Evolutionary conservation across 169 alveolate genomes (phyloP).

Genomic region (Cryptosporidium canis): DNA sequence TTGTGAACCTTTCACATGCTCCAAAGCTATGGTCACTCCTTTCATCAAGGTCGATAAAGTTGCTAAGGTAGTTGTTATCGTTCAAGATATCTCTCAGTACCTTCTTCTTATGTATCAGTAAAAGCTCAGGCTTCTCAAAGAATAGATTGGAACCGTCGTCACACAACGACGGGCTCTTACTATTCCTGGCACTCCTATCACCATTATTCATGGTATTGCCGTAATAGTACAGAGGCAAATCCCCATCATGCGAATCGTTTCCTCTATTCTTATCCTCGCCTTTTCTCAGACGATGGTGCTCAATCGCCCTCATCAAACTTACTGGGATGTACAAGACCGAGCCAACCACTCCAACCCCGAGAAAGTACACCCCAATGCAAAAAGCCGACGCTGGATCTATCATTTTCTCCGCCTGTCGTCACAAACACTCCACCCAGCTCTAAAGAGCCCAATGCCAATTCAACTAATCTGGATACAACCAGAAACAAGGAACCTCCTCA

Average conservation of each 20-base stretch:
- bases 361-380: slow-evolving; percentile 60
- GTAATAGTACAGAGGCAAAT: neutral
- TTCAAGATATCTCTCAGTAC: slow-evolving; percentile 29
- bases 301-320: slow-evolving; percentile 67
- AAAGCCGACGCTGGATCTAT: slow-evolving; percentile 70
- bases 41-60: slow-evolving; percentile 24
- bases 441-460: too few relatives aligned
- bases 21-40: slow-evolving; percentile 21
- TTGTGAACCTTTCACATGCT: neutral
- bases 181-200: neutral
- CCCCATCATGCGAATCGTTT: neutral
- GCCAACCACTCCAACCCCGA: slow-evolving; percentile 71
- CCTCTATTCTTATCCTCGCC: neutral
- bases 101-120: slow-evolving; percentile 29
- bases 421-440: too few relatives aligned
- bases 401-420: too few relatives aligned
- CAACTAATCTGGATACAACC: too few relatives aligned
- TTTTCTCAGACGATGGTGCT: slow-evolving; percentile 3
- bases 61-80: slow-evolving; percentile 1
- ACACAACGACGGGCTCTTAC: neutral
- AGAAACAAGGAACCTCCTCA: too few relatives aligned
- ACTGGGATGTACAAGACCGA: slow-evolving; percentile 62
- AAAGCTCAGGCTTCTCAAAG: slow-evolving; percentile 14
- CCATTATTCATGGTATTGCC: neutral
- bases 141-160: neutral